phyloP scores from a whole-genome alignment of 1,284 basidiomycete genomes.

The Melanopsichium pennsylvanicum region DNA sequence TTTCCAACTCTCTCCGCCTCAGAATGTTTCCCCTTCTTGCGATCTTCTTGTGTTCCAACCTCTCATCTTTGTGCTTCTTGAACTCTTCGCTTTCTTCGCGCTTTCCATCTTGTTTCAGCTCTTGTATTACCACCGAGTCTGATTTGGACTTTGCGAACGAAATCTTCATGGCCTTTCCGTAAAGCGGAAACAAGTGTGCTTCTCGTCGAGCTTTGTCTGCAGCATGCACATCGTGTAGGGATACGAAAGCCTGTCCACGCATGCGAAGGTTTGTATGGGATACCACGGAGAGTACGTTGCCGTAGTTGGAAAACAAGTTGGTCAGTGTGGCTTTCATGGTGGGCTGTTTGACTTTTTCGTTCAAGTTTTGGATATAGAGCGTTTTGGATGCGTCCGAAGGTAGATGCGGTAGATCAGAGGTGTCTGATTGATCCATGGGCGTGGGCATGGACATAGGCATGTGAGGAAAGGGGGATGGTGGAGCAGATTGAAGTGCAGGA shows the following conservation, averaged over 20 bases:
- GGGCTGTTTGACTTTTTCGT: slow-evolving; percentile 88
- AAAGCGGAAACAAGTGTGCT: slow-evolving; percentile 90
- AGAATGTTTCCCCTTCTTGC: slow-evolving; percentile 45
- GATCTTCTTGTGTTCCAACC: slow-evolving; percentile 51
- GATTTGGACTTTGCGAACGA: slow-evolving; percentile 91
- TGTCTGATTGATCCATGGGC: slow-evolving; percentile 19
- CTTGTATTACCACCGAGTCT: slow-evolving; percentile 77
- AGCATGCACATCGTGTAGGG: slow-evolving; percentile 80
- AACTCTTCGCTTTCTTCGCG: slow-evolving; percentile 33
- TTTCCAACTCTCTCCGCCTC: slow-evolving; percentile 44
- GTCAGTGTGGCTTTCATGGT: slow-evolving; percentile 88
- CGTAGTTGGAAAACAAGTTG: slow-evolving; percentile 91
- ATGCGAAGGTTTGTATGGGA: slow-evolving; percentile 93
- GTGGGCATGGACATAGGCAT: no score
- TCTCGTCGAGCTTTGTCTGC: slow-evolving; percentile 89
- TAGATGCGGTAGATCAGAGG: slow-evolving; percentile 23
- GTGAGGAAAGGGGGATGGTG: slow-evolving; percentile 24
- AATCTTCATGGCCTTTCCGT: slow-evolving; percentile 83
- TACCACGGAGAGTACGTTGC: slow-evolving; percentile 87
- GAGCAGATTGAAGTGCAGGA: slow-evolving; percentile 11
- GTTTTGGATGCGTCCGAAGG: slow-evolving; percentile 72
- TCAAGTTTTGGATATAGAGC: slow-evolving; percentile 94
- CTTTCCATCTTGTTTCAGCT: slow-evolving; percentile 20
- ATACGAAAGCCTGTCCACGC: slow-evolving; percentile 97
- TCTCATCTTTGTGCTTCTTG: slow-evolving; percentile 71